Conservation (phyloP, 140 eudicot genomes). For the Bidens hawaiensis region DNA sequence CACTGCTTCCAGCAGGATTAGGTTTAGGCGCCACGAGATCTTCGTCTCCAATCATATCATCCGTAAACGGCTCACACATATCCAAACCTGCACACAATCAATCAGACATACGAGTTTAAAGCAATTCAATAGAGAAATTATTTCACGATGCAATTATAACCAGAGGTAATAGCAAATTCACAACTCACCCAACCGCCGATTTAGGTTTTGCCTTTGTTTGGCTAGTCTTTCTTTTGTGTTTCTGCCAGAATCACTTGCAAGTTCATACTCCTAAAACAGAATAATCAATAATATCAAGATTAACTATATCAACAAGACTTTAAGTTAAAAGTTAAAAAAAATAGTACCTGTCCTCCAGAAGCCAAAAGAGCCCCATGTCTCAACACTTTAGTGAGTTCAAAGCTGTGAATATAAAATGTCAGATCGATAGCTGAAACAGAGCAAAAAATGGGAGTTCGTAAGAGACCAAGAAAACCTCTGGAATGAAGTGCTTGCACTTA, state of each 20-base stretch:
- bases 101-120: conserved; percentile 4
- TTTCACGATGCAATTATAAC: neutral
- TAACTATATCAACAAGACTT: conserved; percentile 6
- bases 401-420: conserved; percentile 40
- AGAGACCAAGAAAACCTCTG: conserved; percentile 49
- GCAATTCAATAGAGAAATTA: neutral
- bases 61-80: conserved; percentile 95
- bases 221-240: conserved; percentile 83
- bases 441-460: conserved; percentile 17
- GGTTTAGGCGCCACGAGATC: conserved; percentile 65
- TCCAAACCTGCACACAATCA: conserved; percentile 57
- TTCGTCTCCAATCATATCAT: conserved; percentile 97
- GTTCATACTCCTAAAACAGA: conserved; percentile 70
- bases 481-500: conserved; percentile 55
- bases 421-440: conserved; percentile 7
- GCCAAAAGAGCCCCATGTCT: conserved; percentile 94
- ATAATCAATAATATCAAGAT: conserved; percentile 6
- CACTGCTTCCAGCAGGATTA: conserved; percentile 48
- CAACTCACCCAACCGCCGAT: conserved; percentile 74
- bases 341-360: conserved; percentile 89
- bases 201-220: conserved; percentile 82
- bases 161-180: neutral
- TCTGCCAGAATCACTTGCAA: conserved; percentile 61
- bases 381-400: conserved; percentile 84
- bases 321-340: neutral